Percentiles rank a stretch among this genome's conserved stretches.
Evolutionary conservation across 768 basidiomycete genomes (phyloP).

Genomic region (Fibroporia radiculosa): DNA sequence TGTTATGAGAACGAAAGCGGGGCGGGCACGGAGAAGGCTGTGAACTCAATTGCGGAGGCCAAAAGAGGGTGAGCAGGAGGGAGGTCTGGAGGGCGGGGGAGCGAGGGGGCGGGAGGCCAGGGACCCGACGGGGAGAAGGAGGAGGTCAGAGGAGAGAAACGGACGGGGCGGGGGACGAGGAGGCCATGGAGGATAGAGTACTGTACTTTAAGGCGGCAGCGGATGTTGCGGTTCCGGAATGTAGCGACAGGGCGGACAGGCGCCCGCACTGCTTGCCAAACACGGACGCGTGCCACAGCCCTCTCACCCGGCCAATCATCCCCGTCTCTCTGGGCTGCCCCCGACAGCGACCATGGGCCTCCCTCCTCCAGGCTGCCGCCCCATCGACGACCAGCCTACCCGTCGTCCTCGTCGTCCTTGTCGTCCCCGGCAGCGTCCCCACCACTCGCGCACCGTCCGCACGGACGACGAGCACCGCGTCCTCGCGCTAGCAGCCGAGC

Average conservation of each 20-base stretch:
- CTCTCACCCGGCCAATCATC: constrained; percentile 24
- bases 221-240: constrained; percentile 13
- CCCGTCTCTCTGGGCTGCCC: constrained; percentile 11
- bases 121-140: constrained; percentile 1
- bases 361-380: too few species aligned
- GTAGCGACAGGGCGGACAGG: constrained; percentile 12
- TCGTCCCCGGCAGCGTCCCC: too few species aligned
- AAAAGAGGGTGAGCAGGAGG: constrained; percentile 2
- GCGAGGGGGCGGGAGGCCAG: constrained; percentile 2
- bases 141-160: constrained; percentile 4
- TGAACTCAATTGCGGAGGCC: constrained; percentile 3
- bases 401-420: too few species aligned
- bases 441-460: too few species aligned
- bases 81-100: not conserved
- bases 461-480: too few species aligned
- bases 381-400: too few species aligned
- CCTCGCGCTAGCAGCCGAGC: too few species aligned
- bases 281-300: constrained; percentile 7
- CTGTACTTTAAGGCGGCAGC: constrained; percentile 12
- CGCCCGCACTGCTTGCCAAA: constrained; percentile 9
- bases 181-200: constrained; percentile 12
- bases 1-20: constrained; percentile 17
- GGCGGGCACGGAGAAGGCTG: constrained; percentile 18
- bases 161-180: constrained; percentile 15
- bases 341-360: too few species aligned